Percentiles rank a stretch among this genome's conserved stretches.
These are phyloP conservation scores for Zopfia rhizophila DNA, from an alignment of 2,329 filamentous ascomycete species.

Conservation along the genomic window DNA sequence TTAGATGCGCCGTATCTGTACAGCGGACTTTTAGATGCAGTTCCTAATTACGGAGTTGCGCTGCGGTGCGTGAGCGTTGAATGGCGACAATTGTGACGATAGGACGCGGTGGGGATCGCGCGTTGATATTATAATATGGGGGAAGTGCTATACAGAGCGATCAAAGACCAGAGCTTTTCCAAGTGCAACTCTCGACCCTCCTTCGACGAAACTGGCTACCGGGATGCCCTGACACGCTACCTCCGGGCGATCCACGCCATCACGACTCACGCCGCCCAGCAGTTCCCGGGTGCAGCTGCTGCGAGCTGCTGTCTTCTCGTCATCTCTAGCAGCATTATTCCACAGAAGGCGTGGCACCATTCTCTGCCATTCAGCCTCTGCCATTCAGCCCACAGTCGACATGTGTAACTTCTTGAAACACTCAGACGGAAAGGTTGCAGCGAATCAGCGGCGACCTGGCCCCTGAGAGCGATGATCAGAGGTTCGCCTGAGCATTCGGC, in stretches of 20 bases:
- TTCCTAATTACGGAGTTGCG: background rate
- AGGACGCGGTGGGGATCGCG: conserved; percentile 9
- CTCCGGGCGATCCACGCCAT: background rate
- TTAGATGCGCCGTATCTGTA: conserved; percentile 5
- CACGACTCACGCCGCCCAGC: too few species aligned
- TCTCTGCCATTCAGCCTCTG: conserved; percentile 6
- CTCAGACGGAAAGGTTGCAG: background rate
- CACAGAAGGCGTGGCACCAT: conserved; percentile 4
- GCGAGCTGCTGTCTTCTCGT: background rate
- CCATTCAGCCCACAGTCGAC: too few species aligned
- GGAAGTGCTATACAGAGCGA: background rate
- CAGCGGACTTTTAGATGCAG: background rate
- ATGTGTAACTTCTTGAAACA: conserved; percentile 7
- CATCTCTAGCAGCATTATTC: background rate
- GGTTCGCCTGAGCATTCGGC: too few species aligned
- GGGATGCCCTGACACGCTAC: background rate
- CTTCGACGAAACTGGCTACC: background rate
- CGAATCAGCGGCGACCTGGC: background rate
- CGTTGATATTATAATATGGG: conserved; percentile 3
- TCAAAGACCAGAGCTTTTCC: background rate
- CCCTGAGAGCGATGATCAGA: conserved; percentile 1
- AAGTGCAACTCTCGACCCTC: background rate
- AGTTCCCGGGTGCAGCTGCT: conserved; percentile 1
- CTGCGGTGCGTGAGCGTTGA: background rate
- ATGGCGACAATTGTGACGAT: conserved; percentile 1